phyloP scores from a whole-genome alignment of 2,329 filamentous ascomycete species.

The Cryphonectria radicalis region DNA sequence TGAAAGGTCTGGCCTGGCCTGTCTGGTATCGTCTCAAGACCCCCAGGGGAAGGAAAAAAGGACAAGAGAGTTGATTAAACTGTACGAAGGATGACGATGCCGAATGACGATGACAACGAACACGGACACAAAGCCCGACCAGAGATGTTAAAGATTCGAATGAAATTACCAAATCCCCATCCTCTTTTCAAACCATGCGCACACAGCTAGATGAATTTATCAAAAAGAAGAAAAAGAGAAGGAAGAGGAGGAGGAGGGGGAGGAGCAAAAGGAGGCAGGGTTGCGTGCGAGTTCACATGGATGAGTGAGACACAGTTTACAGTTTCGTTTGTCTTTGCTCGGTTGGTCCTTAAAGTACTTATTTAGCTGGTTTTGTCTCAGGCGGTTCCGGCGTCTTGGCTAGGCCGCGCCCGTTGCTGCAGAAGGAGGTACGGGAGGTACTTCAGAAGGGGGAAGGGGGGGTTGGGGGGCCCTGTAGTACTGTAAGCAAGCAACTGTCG shows the following conservation, averaged over 20 bases:
- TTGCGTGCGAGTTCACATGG: background rate
- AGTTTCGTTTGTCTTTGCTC: background rate
- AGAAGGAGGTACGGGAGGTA: background rate
- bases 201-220: background rate
- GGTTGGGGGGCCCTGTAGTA: too few species aligned
- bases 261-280: background rate
- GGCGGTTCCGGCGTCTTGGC: constrained; percentile 1
- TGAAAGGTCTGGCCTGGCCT: background rate
- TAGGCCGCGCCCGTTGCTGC: background rate
- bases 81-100: background rate
- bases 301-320: background rate
- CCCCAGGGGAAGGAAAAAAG: background rate
- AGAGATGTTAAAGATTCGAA: background rate
- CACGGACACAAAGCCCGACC: background rate
- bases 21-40: background rate
- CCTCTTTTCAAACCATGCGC: background rate
- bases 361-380: background rate
- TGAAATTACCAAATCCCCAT: background rate
- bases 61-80: background rate
- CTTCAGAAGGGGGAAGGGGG: too few species aligned
- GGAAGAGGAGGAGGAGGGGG: background rate
- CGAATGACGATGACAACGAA: too few species aligned
- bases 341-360: background rate
- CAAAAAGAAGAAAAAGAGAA: background rate
- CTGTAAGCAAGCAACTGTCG: background rate